Evolutionary conservation across 2,329 filamentous ascomycete genomes (phyloP), one percentile per base, ranked within the genome.

Genomic region (Pestalotiopsis sp.): DNA sequence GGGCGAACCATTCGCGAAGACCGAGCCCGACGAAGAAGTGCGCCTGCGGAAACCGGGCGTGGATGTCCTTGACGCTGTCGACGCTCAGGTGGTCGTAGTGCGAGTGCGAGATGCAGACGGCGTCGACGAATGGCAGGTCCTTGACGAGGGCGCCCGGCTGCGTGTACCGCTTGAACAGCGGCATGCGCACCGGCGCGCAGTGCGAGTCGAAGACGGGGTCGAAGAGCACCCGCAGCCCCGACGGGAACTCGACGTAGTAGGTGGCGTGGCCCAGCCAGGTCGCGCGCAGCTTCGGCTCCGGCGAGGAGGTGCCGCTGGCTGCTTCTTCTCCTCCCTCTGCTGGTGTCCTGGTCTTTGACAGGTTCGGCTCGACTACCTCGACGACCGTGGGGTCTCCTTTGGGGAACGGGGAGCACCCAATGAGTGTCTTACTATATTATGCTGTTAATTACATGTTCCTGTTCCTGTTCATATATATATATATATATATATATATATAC

Each of bases 201-300:
- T 93, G 90, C 71, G 94, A 90, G 78, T 95, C 93, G 73, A 98
- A 97, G 41, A 98, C 95, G 1, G 95, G 95, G 76, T 98, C 95
- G 78, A 97, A 98, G 3, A 98, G 88, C 3, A 97, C 93, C 67
- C 95, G 90, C 66, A 98, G 84, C 0, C 95, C 95, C 14, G 88
- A 87, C 1, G 94, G 94, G 75, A 95, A 98, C 79, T 98, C 95
- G 73, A 97, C 89, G 76, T 93, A 95, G 83, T 94, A 97, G 83
- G 94, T 97, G 3, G 95, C 95, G 79, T 98, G 95, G 45, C 95
- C 95, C 2, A 98, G 89, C 95, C 95, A 98, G 55, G 95, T 98
- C 41, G 95, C 93, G 66, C 94, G 90, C 27, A 98, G 86, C 55
- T 87, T 20, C 80, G 74, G 13, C 81, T 81, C 13, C 86, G 13